Evolutionary conservation across 176 grass and related monocot genomes (phyloP).

Genomic region (Oryza glaberrima): DNA sequence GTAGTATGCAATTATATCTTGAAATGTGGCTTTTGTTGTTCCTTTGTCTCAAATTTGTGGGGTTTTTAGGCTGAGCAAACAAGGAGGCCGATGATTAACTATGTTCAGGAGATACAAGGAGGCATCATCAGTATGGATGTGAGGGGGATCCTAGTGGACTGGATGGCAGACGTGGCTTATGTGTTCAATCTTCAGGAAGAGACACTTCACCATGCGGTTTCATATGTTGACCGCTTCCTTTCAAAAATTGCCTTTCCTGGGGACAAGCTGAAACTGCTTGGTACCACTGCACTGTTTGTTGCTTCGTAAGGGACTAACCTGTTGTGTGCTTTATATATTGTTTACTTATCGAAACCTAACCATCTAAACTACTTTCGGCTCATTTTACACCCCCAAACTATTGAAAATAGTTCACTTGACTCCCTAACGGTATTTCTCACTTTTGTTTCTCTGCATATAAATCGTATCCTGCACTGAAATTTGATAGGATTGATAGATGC

Average conservation of each 20-base stretch:
- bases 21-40: background rate
- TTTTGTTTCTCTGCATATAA: too few species aligned
- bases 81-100: slow-evolving; percentile 47
- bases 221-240: slow-evolving; percentile 60
- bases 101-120: slow-evolving; percentile 47
- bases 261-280: slow-evolving; percentile 57
- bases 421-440: too few species aligned
- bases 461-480: too few species aligned
- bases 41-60: slow-evolving; percentile 16
- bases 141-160: slow-evolving; percentile 60
- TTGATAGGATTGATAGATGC: too few species aligned
- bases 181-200: slow-evolving; percentile 60
- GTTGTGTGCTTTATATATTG: background rate
- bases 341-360: background rate
- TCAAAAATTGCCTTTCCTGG: slow-evolving; percentile 11
- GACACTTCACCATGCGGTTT: slow-evolving; percentile 48
- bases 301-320: slow-evolving; percentile 52
- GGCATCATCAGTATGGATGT: slow-evolving; percentile 45
- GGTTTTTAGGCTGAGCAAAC: slow-evolving; percentile 42
- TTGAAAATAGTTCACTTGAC: too few species aligned
- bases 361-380: too few species aligned
- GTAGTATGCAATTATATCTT: background rate
- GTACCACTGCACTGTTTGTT: slow-evolving; percentile 49
- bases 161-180: slow-evolving; percentile 56
- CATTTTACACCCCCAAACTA: too few species aligned